A percentile compares a stretch with the other conserved stretches of the same genome.
Evolutionary conservation across 2,329 filamentous ascomycete species (phyloP).

Genomic region (Dactylellina sp.): DNA sequence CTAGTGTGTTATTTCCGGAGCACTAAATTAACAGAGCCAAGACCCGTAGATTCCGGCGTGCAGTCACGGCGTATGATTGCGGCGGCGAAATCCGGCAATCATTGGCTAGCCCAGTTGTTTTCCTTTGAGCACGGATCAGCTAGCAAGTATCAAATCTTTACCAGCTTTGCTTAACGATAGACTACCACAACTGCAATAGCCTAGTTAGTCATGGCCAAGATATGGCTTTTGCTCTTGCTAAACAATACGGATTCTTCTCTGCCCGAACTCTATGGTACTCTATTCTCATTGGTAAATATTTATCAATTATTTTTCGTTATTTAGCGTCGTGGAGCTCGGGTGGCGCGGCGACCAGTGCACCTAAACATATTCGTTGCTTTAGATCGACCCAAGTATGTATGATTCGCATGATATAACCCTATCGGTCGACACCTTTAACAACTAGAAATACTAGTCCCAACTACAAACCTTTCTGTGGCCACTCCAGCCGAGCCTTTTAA

Average conservation of each 20-base stretch:
- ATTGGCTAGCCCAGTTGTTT: background rate
- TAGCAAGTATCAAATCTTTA: no score
- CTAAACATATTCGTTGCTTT: background rate
- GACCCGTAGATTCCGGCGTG: slow-evolving; percentile 1
- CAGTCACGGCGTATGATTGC: background rate
- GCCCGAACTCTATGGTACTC: no score
- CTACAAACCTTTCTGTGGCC: background rate
- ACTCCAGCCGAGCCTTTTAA: slow-evolving; percentile 2
- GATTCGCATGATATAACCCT: slow-evolving; percentile 3
- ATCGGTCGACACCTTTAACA: background rate
- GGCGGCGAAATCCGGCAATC: background rate
- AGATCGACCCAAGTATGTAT: background rate
- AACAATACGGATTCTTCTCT: no score
- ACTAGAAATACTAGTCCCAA: background rate
- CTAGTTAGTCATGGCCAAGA: no score
- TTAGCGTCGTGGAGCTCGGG: background rate
- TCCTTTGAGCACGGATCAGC: no score
- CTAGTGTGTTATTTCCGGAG: slow-evolving; percentile 14
- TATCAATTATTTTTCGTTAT: no score
- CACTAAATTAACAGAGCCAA: background rate
- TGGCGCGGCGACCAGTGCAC: slow-evolving; percentile 2
- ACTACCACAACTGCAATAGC: no score
- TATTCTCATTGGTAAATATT: no score
- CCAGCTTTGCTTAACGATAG: no score
- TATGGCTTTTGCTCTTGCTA: no score